These are phyloP conservation scores for Backusella tuberculispora DNA, from an alignment of 192 early-diverging fungal species.

Conservation along the genomic window DNA sequence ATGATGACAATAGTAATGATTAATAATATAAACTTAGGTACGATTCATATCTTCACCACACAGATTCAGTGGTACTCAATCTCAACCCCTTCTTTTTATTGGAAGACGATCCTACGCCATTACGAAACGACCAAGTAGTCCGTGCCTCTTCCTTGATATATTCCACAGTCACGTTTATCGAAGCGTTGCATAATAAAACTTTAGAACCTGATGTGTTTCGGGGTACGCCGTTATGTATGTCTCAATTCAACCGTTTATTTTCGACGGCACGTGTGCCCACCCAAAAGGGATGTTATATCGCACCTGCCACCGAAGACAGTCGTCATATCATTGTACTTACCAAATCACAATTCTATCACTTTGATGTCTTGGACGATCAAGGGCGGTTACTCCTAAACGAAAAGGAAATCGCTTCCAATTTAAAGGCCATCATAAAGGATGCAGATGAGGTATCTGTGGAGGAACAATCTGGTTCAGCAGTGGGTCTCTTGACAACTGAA, in stretches of 20 bases:
- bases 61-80: conserved; percentile 47
- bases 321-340: conserved; percentile 69
- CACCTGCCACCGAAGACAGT: conserved; percentile 24
- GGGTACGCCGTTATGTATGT: conserved; percentile 72
- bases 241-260: conserved; percentile 79
- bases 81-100: conserved; percentile 52
- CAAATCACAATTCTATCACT: conserved; percentile 76
- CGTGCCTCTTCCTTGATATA: conserved; percentile 73
- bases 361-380: conserved; percentile 68
- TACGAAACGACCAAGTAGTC: conserved; percentile 61
- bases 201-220: conserved; percentile 69
- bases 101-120: conserved; percentile 50
- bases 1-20: not conserved
- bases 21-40: conserved; percentile 22
- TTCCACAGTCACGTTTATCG: conserved; percentile 69
- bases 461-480: conserved; percentile 45
- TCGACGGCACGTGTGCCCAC: conserved; percentile 76
- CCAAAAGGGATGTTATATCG: conserved; percentile 40
- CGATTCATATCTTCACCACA: conserved; percentile 46
- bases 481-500: conserved; percentile 72
- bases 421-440: conserved; percentile 60
- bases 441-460: conserved; percentile 39
- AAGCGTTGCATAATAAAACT: conserved; percentile 54
- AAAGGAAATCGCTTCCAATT: conserved; percentile 68
- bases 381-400: conserved; percentile 54